phyloP scores from a whole-genome alignment of 2,329 filamentous ascomycete genomes.

The Beauveria medogensis region DNA sequence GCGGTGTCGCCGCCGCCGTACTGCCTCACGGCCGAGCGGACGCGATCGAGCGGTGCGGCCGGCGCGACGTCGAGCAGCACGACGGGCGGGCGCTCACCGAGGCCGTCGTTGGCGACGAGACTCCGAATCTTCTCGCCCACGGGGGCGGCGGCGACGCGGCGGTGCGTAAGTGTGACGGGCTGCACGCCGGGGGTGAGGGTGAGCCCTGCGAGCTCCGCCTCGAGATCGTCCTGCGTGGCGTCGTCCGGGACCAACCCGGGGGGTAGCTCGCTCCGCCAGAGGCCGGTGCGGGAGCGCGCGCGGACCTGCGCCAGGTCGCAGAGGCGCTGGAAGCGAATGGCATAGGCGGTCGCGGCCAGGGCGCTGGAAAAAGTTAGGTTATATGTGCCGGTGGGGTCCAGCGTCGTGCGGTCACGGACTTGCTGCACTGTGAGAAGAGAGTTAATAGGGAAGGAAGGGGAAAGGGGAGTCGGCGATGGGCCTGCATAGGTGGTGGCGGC shows the following conservation, averaged over 20 bases:
- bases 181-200: conserved; percentile 23
- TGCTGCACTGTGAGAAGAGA: conserved; percentile 43
- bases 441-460: conserved; percentile 4
- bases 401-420: conserved; percentile 53
- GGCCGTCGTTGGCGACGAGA: conserved; percentile 17
- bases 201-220: conserved; percentile 20
- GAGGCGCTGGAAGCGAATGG: conserved; percentile 28
- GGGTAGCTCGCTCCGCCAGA: conserved; percentile 24
- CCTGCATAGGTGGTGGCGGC: background rate
- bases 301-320: conserved; percentile 24
- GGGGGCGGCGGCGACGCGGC: conserved; percentile 16
- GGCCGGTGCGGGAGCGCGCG: conserved; percentile 20
- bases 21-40: conserved; percentile 31
- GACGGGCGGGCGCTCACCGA: conserved; percentile 19
- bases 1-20: conserved; percentile 26
- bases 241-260: conserved; percentile 17
- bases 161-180: conserved; percentile 12
- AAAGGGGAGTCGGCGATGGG: conserved; percentile 2
- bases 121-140: conserved; percentile 20
- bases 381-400: conserved; percentile 57
- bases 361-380: conserved; percentile 58
- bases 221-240: conserved; percentile 13
- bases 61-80: conserved; percentile 25
- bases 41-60: conserved; percentile 22
- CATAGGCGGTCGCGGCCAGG: conserved; percentile 54